Percentiles rank a stretch among this genome's conserved stretches.
These are phyloP conservation scores for Rugiboletus extremiorientalis DNA, from an alignment of 1,284 basidiomycete genomes.

Conservation along the genomic window DNA sequence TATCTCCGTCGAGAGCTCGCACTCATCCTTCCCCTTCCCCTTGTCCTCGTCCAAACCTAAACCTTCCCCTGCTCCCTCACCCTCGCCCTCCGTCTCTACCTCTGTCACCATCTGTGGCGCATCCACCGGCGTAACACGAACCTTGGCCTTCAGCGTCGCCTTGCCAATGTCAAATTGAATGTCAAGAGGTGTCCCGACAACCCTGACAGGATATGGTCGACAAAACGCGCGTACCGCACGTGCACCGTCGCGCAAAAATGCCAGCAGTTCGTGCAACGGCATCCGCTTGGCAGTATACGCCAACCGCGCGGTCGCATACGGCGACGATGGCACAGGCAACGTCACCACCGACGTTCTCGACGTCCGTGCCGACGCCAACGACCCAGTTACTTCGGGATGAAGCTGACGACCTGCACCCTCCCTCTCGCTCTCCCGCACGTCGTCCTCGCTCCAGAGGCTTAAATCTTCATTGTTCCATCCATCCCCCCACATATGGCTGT, in stretches of 20 bases:
- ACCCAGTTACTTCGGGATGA: not conserved
- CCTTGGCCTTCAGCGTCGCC: conserved; percentile 64
- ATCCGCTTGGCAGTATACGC: not conserved
- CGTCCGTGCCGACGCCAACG: conserved; percentile 4
- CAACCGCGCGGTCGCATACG: conserved; percentile 8
- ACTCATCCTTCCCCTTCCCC: conserved; percentile 23
- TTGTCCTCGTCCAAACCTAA: conserved; percentile 10
- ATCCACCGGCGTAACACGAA: conserved; percentile 61
- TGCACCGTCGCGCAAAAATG: conserved; percentile 79
- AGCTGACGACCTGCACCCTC: too few relatives aligned
- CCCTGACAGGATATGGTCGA: conserved; percentile 76
- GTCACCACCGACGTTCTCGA: conserved; percentile 26
- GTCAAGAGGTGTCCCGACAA: conserved; percentile 64
- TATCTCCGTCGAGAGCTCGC: conserved; percentile 70
- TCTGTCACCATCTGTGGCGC: conserved; percentile 18
- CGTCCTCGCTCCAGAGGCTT: conserved; percentile 85
- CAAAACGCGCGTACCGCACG: conserved; percentile 81
- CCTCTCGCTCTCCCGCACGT: conserved; percentile 2
- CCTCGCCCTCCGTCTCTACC: conserved; percentile 7
- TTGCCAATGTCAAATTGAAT: conserved; percentile 79
- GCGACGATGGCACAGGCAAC: conserved; percentile 15
- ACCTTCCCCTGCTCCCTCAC: conserved; percentile 5
- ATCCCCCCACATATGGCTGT: conserved; percentile 88
- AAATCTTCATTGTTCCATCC: conserved; percentile 97
- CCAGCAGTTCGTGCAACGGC: conserved; percentile 50